Evolutionary conservation across 257 asterid species (phyloP).

Genomic region (Ajuga chamaepitys): DNA sequence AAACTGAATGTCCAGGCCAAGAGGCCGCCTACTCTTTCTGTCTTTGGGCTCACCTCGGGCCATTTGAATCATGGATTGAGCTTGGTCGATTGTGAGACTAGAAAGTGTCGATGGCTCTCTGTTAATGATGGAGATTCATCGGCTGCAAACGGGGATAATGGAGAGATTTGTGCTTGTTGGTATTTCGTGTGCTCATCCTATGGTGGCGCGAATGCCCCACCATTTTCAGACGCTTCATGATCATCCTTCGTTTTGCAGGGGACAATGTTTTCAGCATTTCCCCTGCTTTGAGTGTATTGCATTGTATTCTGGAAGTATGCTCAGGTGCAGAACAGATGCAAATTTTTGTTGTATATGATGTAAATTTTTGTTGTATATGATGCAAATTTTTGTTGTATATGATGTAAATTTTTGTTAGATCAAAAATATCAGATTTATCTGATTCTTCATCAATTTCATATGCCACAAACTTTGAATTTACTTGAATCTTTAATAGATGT

Average conservation of each 20-base stretch:
- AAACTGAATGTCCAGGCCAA: slow-evolving; percentile 5
- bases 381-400: no score
- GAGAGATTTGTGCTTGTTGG: slow-evolving; percentile 78
- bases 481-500: background rate
- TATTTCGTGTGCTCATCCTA: slow-evolving; percentile 75
- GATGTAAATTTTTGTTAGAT: no score
- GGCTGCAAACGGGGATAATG: slow-evolving; percentile 49
- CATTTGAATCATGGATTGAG: slow-evolving; percentile 75
- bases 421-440: no score
- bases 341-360: background rate
- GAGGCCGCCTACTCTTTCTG: no score
- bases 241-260: slow-evolving; percentile 52
- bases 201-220: slow-evolving; percentile 96
- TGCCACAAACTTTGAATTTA: background rate
- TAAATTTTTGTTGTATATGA: background rate
- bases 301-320: slow-evolving; percentile 53
- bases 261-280: slow-evolving; percentile 40
- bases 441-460: background rate
- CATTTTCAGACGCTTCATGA: slow-evolving; percentile 61
- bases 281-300: slow-evolving; percentile 47
- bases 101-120: slow-evolving; percentile 41
- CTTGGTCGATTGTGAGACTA: slow-evolving; percentile 78
- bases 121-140: slow-evolving; percentile 34
- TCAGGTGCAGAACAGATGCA: slow-evolving; percentile 31
- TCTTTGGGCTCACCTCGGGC: slow-evolving; percentile 43